Evolutionary conservation across 2,329 filamentous ascomycete genomes (phyloP).

Genomic region (Podosphaera fusca): DNA sequence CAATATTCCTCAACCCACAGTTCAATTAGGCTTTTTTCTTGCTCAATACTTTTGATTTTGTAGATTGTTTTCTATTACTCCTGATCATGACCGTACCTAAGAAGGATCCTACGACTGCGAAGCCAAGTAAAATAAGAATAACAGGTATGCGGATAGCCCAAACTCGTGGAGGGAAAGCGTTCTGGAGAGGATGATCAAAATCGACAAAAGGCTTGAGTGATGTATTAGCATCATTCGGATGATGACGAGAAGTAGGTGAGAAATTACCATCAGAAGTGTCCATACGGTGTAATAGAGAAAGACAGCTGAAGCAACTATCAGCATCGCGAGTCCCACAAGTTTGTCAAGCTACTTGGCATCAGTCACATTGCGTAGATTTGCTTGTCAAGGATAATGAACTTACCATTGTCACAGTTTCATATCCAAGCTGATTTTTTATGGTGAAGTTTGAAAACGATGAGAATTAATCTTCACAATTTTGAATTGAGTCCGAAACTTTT

Average conservation of each 20-base stretch:
- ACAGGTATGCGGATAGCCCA: conserved; percentile 98
- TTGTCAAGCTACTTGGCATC: conserved; percentile 53
- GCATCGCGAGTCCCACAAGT: conserved; percentile 54
- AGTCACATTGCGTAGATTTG: conserved; percentile 1
- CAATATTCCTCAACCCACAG: not conserved
- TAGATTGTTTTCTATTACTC: conserved; percentile 92
- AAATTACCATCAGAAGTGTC: conserved; percentile 80
- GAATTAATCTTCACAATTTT: not conserved
- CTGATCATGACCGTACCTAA: conserved; percentile 94
- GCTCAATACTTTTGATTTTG: conserved; percentile 64
- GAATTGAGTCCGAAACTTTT: not conserved
- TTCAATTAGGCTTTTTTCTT: conserved; percentile 67
- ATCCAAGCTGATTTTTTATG: conserved; percentile 11
- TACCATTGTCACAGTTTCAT: conserved; percentile 16
- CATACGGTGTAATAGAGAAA: conserved; percentile 92
- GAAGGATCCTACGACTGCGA: conserved; percentile 88
- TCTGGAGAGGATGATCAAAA: conserved; percentile 75
- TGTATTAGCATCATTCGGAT: conserved; percentile 3
- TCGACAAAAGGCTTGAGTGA: conserved; percentile 74
- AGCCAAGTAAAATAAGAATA: conserved; percentile 78
- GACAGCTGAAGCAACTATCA: conserved; percentile 47
- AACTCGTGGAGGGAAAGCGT: conserved; percentile 86
- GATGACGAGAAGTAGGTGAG: not conserved
- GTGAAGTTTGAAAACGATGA: conserved; percentile 5
- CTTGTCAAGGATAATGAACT: not conserved